Evolutionary conservation across 2,329 filamentous ascomycete genomes (phyloP).

Genomic region (Tolypocladium amazonense): DNA sequence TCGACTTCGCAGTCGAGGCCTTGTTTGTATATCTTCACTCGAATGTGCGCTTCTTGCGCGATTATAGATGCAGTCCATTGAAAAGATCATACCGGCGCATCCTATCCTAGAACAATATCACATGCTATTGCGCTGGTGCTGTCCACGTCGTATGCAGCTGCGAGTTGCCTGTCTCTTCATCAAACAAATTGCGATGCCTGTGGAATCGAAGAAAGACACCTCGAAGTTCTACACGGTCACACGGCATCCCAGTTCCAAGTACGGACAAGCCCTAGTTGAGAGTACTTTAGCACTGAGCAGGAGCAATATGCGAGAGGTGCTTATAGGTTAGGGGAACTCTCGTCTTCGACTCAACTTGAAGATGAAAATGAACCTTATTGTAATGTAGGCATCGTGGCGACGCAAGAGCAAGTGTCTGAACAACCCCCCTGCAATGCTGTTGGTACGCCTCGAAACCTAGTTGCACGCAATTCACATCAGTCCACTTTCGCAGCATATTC

Average conservation of each 20-base stretch:
- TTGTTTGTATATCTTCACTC: not conserved
- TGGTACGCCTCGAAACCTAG: not conserved
- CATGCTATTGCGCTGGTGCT: not conserved
- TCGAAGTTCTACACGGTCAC: not conserved
- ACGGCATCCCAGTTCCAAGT: not conserved
- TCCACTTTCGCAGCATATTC: no score
- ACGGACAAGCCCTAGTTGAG: not conserved
- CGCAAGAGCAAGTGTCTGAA: not conserved
- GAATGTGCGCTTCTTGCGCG: not conserved
- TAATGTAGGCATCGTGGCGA: not conserved
- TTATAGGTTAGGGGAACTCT: not conserved
- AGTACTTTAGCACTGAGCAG: not conserved
- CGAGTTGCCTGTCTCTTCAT: not conserved
- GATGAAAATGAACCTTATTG: not conserved
- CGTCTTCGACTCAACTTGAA: not conserved
- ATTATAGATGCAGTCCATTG: not conserved
- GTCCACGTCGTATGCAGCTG: not conserved
- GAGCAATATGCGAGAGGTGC: not conserved
- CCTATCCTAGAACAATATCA: not conserved
- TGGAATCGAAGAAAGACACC: not conserved
- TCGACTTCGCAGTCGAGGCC: not conserved
- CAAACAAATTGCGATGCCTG: not conserved
- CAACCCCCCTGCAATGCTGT: not conserved
- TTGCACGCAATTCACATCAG: not conserved
- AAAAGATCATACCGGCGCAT: not conserved